Conservation (phyloP, 2,329 filamentous ascomycete species). For the Paraconiothyrium sp. region DNA sequence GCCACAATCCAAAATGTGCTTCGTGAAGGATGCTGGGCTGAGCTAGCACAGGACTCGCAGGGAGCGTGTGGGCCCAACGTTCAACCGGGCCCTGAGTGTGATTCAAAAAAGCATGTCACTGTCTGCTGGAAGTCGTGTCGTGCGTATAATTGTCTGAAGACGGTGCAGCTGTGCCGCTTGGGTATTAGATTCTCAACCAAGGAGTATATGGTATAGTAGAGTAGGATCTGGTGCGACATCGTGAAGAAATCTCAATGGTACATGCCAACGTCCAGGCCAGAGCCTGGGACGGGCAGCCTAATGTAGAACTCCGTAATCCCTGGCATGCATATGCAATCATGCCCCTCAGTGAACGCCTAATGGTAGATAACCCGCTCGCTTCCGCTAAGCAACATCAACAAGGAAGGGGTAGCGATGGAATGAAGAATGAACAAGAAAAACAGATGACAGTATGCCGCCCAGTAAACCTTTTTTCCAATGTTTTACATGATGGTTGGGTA, state of each 20-base stretch:
- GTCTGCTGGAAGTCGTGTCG: neutral
- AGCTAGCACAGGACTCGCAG: no score
- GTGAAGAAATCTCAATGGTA: neutral
- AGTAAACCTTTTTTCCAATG: constrained; percentile 15
- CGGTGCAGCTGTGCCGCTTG: neutral
- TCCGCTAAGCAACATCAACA: constrained; percentile 12
- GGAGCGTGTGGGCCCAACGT: neutral
- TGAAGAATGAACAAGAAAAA: constrained; percentile 3
- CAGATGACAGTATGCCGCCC: constrained; percentile 5
- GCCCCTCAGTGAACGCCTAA: constrained; percentile 12
- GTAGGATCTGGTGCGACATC: constrained; percentile 2
- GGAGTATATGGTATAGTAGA: neutral
- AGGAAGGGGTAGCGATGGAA: neutral
- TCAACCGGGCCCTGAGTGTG: neutral
- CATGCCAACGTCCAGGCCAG: neutral
- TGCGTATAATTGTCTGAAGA: neutral
- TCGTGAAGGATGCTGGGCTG: no score
- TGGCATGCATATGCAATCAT: constrained; percentile 12
- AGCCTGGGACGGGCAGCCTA: constrained; percentile 10
- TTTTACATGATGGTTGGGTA: constrained; percentile 25
- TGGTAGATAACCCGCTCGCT: constrained; percentile 1
- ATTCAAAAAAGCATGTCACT: neutral
- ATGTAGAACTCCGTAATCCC: constrained; percentile 15
- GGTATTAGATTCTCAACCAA: constrained; percentile 3
- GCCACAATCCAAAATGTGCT: neutral